phyloP scores from a whole-genome alignment of 495 filamentous ascomycete genomes.

The Chaetomidium leptoderma region DNA sequence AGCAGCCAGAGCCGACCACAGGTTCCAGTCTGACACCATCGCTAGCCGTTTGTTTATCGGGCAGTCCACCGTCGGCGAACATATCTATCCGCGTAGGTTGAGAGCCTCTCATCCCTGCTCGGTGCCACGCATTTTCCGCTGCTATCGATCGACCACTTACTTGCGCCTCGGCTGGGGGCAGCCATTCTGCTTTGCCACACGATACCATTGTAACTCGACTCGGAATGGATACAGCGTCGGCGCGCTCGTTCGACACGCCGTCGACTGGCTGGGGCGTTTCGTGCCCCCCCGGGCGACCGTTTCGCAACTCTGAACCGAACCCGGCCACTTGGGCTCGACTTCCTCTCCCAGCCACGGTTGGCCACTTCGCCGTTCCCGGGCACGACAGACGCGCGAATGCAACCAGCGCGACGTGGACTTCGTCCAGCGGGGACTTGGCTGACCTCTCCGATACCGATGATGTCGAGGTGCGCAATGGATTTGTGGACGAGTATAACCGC shows the following conservation, averaged over 20 bases:
- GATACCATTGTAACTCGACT: neutral
- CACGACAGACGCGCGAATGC: conserved; percentile 20
- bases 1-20: conserved; percentile 17
- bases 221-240: conserved; percentile 18
- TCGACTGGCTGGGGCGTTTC: conserved; percentile 17
- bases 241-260: conserved; percentile 12
- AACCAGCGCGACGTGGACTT: conserved; percentile 45
- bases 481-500: conserved; percentile 51
- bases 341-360: conserved; percentile 20
- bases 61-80: neutral
- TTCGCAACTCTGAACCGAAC: conserved; percentile 9
- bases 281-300: neutral
- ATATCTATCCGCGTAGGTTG: conserved; percentile 1
- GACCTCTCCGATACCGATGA: conserved; percentile 39
- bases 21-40: conserved; percentile 3
- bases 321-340: conserved; percentile 5
- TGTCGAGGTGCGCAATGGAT: conserved; percentile 38
- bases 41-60: neutral
- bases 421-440: conserved; percentile 37
- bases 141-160: neutral
- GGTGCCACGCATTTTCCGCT: neutral
- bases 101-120: neutral
- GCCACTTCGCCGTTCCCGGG: conserved; percentile 21
- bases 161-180: conserved; percentile 2
- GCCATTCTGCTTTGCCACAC: neutral